Percentiles rank a stretch among this genome's conserved stretches.
Conservation (phyloP, 2,329 filamentous ascomycete species). For the Fusarium siculi region DNA sequence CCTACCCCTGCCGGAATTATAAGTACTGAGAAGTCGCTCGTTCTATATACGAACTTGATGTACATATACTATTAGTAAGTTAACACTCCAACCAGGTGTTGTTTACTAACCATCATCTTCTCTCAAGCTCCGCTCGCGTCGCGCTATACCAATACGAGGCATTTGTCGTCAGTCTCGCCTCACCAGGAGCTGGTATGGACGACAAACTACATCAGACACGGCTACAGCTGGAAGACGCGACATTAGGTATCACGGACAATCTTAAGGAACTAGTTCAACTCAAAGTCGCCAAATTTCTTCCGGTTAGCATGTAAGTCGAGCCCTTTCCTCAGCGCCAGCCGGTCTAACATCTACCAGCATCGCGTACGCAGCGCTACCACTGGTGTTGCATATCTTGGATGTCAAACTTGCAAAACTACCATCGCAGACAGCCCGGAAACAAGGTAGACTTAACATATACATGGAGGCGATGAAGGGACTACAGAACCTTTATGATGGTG, state of each 20-base stretch:
- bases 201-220: not conserved
- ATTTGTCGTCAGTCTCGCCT: not conserved
- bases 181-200: rapidly evolving
- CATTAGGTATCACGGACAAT: slow-evolving; percentile 13
- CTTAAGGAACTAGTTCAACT: slow-evolving; percentile 22
- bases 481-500: not conserved
- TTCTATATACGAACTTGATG: slow-evolving; percentile 21
- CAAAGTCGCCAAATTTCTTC: slow-evolving; percentile 12
- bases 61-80: slow-evolving; percentile 25
- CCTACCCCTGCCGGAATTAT: slow-evolving; percentile 12
- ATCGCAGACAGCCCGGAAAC: not conserved
- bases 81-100: rapidly evolving
- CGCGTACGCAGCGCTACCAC: rapidly evolving
- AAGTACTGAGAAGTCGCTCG: slow-evolving; percentile 1
- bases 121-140: not conserved
- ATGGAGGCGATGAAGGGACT: not conserved
- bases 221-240: slow-evolving; percentile 1
- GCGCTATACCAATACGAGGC: not conserved
- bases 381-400: rapidly evolving
- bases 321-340: rapidly evolving
- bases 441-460: not conserved
- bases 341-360: not conserved
- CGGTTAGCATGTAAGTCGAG: slow-evolving; percentile 17
- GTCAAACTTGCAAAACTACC: rapidly evolving
- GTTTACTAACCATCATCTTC: rapidly evolving